Evolutionary conservation across 495 filamentous ascomycete genomes (phyloP).

Genomic region (Sabuloglossum arenarium): DNA sequence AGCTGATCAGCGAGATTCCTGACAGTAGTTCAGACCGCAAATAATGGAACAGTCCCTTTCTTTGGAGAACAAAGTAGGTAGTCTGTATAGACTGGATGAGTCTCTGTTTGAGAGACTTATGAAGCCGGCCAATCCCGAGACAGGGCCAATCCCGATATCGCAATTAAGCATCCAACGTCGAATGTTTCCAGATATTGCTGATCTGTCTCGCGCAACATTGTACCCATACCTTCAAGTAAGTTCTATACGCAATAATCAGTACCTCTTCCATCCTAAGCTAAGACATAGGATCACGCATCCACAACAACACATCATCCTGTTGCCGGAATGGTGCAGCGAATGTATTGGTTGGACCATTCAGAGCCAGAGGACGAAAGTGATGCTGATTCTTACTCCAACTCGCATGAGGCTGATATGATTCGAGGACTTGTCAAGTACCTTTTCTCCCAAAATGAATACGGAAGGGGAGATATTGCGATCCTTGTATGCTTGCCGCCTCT

Average conservation of each 20-base stretch:
- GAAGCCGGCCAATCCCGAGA: conserved; percentile 15
- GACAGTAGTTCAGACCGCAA: conserved; percentile 25
- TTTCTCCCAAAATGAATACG: conserved; percentile 42
- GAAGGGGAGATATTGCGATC: conserved; percentile 48
- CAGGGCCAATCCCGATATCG: conserved; percentile 25
- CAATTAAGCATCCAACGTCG: conserved; percentile 45
- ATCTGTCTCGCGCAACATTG: conserved; percentile 33
- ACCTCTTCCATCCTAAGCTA: neutral
- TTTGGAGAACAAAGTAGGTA: conserved; percentile 30
- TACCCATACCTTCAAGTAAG: conserved; percentile 33
- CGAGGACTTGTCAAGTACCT: conserved; percentile 47
- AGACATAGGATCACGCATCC: neutral
- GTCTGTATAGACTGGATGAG: conserved; percentile 37
- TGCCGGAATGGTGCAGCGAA: conserved; percentile 35
- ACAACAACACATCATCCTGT: conserved; percentile 27
- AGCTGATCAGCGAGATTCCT: neutral
- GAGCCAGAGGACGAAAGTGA: conserved; percentile 29
- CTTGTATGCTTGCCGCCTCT: neutral
- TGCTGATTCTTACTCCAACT: conserved; percentile 26
- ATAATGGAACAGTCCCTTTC: conserved; percentile 35
- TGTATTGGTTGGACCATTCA: conserved; percentile 61
- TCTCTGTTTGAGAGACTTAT: conserved; percentile 53
- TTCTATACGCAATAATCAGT: conserved; percentile 8
- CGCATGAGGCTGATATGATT: conserved; percentile 47
- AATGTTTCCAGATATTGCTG: conserved; percentile 53